Percentiles rank a stretch among this genome's conserved stretches.
These are phyloP conservation scores for Pseudoneurospora amorphoporcata DNA, from an alignment of 495 filamentous ascomycete species.

Conservation along the genomic window DNA sequence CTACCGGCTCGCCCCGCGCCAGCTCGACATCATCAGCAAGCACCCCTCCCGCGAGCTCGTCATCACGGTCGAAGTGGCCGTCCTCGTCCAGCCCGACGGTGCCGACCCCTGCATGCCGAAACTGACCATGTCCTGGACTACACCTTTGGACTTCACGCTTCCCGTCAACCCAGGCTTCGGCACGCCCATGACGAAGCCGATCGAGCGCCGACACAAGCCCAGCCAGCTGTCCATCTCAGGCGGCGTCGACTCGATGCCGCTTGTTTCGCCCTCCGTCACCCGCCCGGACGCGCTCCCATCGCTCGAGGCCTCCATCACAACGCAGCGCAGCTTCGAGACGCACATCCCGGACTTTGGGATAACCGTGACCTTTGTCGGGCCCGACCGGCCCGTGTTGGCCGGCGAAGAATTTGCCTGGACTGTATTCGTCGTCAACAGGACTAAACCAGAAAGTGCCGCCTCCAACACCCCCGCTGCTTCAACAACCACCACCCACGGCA, in stretches of 20 bases:
- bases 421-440: conserved; percentile 82
- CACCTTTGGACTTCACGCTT: conserved; percentile 72
- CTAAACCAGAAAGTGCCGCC: conserved; percentile 12
- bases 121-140: conserved; percentile 72
- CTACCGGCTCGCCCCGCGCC: conserved; percentile 62
- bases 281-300: conserved; percentile 45
- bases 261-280: conserved; percentile 35
- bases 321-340: conserved; percentile 33
- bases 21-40: conserved; percentile 46
- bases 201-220: conserved; percentile 57
- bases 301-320: conserved; percentile 31
- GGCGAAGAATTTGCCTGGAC: conserved; percentile 78
- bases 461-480: neutral
- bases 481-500: neutral
- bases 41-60: conserved; percentile 37
- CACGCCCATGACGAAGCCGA: conserved; percentile 38
- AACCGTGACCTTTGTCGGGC: conserved; percentile 61
- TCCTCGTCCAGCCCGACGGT: conserved; percentile 41
- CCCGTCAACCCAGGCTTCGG: conserved; percentile 48
- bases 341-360: conserved; percentile 53
- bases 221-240: conserved; percentile 47
- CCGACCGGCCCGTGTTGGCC: conserved; percentile 40
- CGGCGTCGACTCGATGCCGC: conserved; percentile 31
- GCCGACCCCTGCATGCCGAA: conserved; percentile 53
- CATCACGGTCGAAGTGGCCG: conserved; percentile 57